These are phyloP conservation scores for Vanrija sp. DNA, from an alignment of 1,284 basidiomycete species.

Conservation along the genomic window DNA sequence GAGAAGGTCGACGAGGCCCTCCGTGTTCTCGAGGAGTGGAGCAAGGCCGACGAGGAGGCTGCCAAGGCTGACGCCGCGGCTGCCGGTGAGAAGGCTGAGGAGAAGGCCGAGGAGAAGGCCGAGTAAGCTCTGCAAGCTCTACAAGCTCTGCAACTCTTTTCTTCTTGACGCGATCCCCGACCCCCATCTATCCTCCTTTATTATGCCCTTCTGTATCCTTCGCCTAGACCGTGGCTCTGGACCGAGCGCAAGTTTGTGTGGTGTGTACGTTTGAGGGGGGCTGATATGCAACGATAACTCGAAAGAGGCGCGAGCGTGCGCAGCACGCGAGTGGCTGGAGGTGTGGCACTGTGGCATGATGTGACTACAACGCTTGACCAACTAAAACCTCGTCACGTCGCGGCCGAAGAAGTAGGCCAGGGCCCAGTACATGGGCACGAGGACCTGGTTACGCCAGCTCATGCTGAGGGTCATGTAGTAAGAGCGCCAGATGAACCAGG, in stretches of 20 bases:
- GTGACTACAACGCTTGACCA: too few species aligned
- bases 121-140: background rate
- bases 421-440: slow-evolving; percentile 62
- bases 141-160: slow-evolving; percentile 2
- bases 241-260: too few species aligned
- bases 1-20: slow-evolving; percentile 82
- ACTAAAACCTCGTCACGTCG: slow-evolving; percentile 69
- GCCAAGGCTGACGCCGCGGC: slow-evolving; percentile 22
- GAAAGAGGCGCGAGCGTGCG: too few species aligned
- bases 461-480: slow-evolving; percentile 61
- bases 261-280: too few species aligned
- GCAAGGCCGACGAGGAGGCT: slow-evolving; percentile 25
- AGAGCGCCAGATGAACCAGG: slow-evolving; percentile 50
- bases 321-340: too few species aligned
- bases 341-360: too few species aligned
- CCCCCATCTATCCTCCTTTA: too few species aligned
- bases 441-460: slow-evolving; percentile 68
- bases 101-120: slow-evolving; percentile 11
- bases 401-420: slow-evolving; percentile 66
- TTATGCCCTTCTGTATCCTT: too few species aligned
- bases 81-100: slow-evolving; percentile 23
- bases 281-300: too few species aligned
- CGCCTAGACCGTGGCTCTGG: too few species aligned
- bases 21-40: slow-evolving; percentile 50
- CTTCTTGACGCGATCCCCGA: background rate